Percentiles rank a stretch among this genome's conserved stretches.
Conservation (phyloP, 129 eudicot genomes). For the Gnaphalium uliginosum region DNA sequence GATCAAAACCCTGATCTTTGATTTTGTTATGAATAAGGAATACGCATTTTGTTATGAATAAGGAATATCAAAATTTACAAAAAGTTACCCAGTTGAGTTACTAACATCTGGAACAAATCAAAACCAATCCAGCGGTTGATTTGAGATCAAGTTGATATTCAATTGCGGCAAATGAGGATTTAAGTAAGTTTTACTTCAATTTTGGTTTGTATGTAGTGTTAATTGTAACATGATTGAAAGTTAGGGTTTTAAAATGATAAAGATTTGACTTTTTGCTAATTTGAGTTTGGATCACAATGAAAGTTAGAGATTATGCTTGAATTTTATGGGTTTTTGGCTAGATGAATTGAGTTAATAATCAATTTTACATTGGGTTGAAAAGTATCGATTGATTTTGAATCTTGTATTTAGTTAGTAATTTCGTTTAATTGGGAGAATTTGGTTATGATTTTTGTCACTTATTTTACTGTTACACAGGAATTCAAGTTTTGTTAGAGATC, state of each 20-base stretch:
- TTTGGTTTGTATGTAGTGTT: slow-evolving; percentile 27
- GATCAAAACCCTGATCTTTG: slow-evolving; percentile 10
- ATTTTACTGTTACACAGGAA: background rate
- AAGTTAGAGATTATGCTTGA: slow-evolving; percentile 6
- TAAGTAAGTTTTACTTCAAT: slow-evolving; percentile 51
- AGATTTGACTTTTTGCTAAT: slow-evolving; percentile 11
- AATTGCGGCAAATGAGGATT: slow-evolving; percentile 38
- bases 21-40: slow-evolving; percentile 10
- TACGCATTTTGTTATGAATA: slow-evolving; percentile 1
- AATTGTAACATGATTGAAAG: slow-evolving; percentile 7
- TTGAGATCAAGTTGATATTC: slow-evolving; percentile 39
- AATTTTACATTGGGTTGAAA: background rate
- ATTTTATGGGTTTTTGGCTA: background rate
- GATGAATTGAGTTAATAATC: background rate
- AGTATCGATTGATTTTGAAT: background rate
- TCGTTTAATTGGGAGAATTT: background rate
- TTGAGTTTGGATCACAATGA: slow-evolving; percentile 25
- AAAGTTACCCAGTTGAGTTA: background rate
- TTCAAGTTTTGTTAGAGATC: background rate
- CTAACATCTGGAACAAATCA: background rate
- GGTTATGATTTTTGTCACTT: no score
- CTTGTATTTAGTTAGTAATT: background rate
- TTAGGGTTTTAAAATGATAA: slow-evolving; percentile 29
- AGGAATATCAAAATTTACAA: slow-evolving; percentile 34
- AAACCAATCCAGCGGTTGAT: slow-evolving; percentile 18